Evolutionary conservation across 306 rosid species (phyloP).

Genomic region (Pyrus pyrifolia): DNA sequence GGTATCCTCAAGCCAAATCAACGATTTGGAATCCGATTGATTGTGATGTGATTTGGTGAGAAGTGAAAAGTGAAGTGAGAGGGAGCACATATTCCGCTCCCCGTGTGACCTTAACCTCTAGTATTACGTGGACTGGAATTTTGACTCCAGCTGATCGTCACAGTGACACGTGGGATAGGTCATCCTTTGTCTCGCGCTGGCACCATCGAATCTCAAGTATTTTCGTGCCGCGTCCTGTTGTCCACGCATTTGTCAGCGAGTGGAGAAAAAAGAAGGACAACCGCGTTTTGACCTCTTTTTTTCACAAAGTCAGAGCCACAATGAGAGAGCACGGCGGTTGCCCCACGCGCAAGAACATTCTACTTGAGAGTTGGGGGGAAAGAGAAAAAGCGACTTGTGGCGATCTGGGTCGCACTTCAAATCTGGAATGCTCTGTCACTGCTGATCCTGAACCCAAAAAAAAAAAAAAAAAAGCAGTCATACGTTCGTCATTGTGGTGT

Average conservation of each 20-base stretch:
- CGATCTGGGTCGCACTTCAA: too few relatives aligned
- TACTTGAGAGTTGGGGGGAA: background rate
- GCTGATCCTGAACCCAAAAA: background rate
- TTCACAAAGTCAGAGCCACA: background rate
- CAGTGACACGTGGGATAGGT: background rate
- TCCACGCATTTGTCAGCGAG: conserved; percentile 4
- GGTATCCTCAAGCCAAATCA: background rate
- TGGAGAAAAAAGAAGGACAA: background rate
- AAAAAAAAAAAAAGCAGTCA: background rate
- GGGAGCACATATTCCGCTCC: background rate
- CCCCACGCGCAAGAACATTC: background rate
- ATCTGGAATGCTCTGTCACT: background rate
- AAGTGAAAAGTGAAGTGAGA: background rate
- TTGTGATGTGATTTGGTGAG: background rate
- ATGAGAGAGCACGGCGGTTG: background rate
- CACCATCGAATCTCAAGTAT: background rate
- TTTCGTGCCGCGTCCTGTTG: background rate
- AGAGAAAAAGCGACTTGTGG: background rate
- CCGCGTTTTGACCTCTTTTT: background rate
- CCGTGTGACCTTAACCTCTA: background rate
- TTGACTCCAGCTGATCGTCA: background rate
- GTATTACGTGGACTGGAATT: background rate
- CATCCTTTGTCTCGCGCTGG: background rate
- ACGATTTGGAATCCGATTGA: background rate
- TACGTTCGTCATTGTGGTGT: background rate